Conservation (phyloP, 2,329 filamentous ascomycete genomes). For the Amphichorda felina region DNA sequence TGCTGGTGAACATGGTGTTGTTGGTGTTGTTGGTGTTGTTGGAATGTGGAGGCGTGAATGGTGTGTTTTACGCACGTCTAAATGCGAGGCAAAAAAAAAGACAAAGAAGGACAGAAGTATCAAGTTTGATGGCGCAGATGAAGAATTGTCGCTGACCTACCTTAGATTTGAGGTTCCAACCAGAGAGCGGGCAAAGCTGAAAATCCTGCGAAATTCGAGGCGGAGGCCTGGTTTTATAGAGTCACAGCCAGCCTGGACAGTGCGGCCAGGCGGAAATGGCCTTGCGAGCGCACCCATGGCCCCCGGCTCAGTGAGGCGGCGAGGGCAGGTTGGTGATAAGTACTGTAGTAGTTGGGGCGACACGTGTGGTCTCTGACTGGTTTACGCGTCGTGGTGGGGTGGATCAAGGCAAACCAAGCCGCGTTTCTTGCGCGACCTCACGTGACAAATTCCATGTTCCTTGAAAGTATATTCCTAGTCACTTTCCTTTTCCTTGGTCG, state of each 20-base stretch:
- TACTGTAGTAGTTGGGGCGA: no score
- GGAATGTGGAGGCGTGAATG: constrained; percentile 3
- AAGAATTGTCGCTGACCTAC: constrained; percentile 14
- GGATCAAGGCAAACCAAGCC: no score
- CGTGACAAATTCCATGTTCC: no score
- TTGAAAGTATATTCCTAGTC: no score
- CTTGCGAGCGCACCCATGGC: neutral
- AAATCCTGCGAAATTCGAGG: constrained; percentile 7
- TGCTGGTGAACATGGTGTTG: constrained; percentile 29
- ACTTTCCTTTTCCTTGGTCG: no score
- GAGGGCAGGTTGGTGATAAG: neutral
- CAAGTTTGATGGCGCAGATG: neutral
- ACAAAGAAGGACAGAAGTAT: constrained; percentile 4
- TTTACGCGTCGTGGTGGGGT: no score
- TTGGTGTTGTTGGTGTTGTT: neutral
- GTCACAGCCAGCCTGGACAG: neutral
- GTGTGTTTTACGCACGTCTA: constrained; percentile 3
- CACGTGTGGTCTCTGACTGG: no score
- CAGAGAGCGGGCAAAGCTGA: constrained; percentile 4
- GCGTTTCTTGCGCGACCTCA: no score
- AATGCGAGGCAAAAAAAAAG: constrained; percentile 5
- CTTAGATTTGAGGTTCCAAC: constrained; percentile 13
- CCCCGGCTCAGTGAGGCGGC: constrained; percentile 3
- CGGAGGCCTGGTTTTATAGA: constrained; percentile 10
- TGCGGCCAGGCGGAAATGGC: neutral